Base-by-base conservation (phyloP, 331 rosid species). In the Telfairia occidentalis region DNA sequence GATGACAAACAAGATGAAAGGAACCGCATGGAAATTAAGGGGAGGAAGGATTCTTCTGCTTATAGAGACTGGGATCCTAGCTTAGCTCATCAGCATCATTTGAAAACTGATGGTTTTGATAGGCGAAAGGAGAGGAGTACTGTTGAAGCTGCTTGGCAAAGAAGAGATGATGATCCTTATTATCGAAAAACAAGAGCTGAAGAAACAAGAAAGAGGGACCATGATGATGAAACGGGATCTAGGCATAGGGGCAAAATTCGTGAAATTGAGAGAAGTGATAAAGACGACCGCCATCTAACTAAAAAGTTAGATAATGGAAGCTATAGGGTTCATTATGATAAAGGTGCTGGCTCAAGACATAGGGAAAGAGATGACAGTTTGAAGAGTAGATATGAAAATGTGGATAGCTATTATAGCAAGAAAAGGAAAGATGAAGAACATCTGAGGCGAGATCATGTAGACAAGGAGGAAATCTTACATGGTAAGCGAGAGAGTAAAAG, bases 181-280 rank as follows among this genome's bases (percentile, higher is more conserved):
- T 80, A 73, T 81, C 85, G 94, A 81, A 89, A 90, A 87, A 81
- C 80, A 45, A 86, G 93, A 83, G 73, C 84, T 76, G 96, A 92
- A 75, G 99, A 95, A 76, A 78, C 87, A 54, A 87, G 97, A 82
- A 95, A 92, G 89, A 90, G 97, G 86, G 99, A 90, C 42, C 89
- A 79, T 59, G 77, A 82, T 79, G 87, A 85, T 77, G 91, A 87
- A 66, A 79, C 78, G 53, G 89, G 83, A 78, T 87, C 86, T 61
- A 85, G 87, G 61, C 85, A 75, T 34, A 85, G 92, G 84, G 79
- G 85, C 42, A 95, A 87, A 82, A 88, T 80, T 81, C 89, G 90
- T 74, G 99, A 95, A 71, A 84, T 73, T 43, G 97, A 90, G 82
- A 87, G 92, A 83, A 82, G 76, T 5, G 92, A 90, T 80, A 95